A percentile compares a stretch with the other conserved stretches of the same genome.
Evolutionary conservation across 257 asterid genomes (phyloP).

Genomic region (Handroanthus guayacan): DNA sequence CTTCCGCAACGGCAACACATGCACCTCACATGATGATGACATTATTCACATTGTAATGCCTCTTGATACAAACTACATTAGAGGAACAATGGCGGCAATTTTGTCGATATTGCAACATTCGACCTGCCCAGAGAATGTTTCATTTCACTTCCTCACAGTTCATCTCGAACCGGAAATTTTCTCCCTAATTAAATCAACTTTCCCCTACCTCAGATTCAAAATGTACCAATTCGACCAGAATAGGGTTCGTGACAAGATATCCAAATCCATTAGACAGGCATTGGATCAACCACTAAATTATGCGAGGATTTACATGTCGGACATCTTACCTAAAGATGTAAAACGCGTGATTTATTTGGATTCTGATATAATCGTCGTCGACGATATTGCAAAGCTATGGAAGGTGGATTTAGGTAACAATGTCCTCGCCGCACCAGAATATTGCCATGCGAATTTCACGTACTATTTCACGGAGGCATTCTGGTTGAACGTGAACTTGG

Average conservation of each 20-base stretch:
- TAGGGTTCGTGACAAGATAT: constrained; percentile 68
- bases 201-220: constrained; percentile 74
- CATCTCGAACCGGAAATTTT: constrained; percentile 55
- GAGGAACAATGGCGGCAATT: constrained; percentile 86
- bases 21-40: constrained; percentile 39
- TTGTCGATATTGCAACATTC: constrained; percentile 79
- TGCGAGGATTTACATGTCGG: constrained; percentile 75
- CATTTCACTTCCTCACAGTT: constrained; percentile 74
- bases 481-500: constrained; percentile 59
- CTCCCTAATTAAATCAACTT: constrained; percentile 68
- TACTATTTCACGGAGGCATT: constrained; percentile 65
- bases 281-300: constrained; percentile 87
- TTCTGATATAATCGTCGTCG: constrained; percentile 77
- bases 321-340: constrained; percentile 59
- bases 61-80: constrained; percentile 72
- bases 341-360: constrained; percentile 74
- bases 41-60: constrained; percentile 79
- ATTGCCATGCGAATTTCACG: constrained; percentile 82
- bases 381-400: constrained; percentile 80
- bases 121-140: constrained; percentile 77
- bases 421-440: constrained; percentile 81
- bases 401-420: constrained; percentile 58
- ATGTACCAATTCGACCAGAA: constrained; percentile 64
- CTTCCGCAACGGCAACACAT: constrained; percentile 68
- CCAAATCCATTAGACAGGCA: constrained; percentile 80